These are phyloP conservation scores for Sorghum bicolor DNA, from an alignment of 176 grass and related monocot species.

Conservation along the genomic window Sorghum_bicolor_NCBIv3 NC_012879.2:51659501-51660000, in stretches of 20 bases:
- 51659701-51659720: neutral
- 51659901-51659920: conserved; percentile 79
- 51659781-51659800: conserved; percentile 95
- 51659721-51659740: neutral
- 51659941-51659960: conserved; percentile 69
- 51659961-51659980: neutral
- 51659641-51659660: neutral
- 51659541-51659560: neutral
- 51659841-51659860: conserved; percentile 99
- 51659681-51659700: neutral
- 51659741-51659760: neutral
- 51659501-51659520: neutral
- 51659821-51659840: conserved; percentile 82
- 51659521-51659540: neutral
- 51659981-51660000: neutral
- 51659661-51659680: neutral
- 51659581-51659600: neutral
- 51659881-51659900: conserved; percentile 85
- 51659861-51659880: conserved; percentile 81
- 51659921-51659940: conserved; percentile 78
- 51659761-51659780: conserved; percentile 86
- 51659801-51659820: conserved; percentile 94
- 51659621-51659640: neutral
- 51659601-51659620: neutral
- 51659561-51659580: neutral